Evolutionary conservation across 2,329 filamentous ascomycete species (phyloP), one percentile per base, ranked within the genome.

Genomic region (Pseudogymnoascus sp.): DNA sequence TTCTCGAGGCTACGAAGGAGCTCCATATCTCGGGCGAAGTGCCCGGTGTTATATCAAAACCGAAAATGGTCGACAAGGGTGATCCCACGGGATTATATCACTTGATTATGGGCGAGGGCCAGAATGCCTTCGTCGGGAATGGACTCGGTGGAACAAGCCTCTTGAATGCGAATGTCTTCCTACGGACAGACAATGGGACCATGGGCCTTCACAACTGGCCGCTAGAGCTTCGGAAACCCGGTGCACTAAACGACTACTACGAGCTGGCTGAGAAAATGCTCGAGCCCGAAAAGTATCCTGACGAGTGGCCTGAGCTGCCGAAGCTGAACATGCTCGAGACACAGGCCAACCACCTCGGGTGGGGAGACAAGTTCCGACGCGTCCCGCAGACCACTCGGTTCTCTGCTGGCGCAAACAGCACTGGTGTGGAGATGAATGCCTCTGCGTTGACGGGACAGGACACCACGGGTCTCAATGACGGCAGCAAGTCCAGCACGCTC

Each of bases 91-190:
- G 84, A 22, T 78, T 89, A 73, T 89, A 84, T 69, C 85, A 88
- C 70, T 71, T 88, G 56, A 78, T 86, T 0, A 76, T 86, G 33
- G 86, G 87, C 1, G 80, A 85, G 63, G 86, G 85, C 0, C 84
- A 89, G 68, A 87, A 86, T 72, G 83, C 83, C 2, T 74, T 75
- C 62, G 72, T 74, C 24, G 73, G 69, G 1, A 74, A 74, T 63
- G 72, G 85, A 1, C 81, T 89, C 31, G 87, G 86, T 10, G 86
- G 86, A 8, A 87, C 85, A 1, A 87, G 84, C 70, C 72, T 89
- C 28, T 79, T 89, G 41, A 89, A 89, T 66, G 85, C 86, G 8
- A 89, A 89, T 68, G 82, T 89, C 1, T 89, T 87, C 67, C 74
- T 89, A 14, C 79, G 83, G 66, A 81, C 84, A 2, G 84, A 88